Evolutionary conservation across 305 asterid genomes (phyloP), one percentile per base, ranked within the genome.

Genomic region (Fraxinus floribunda): DNA sequence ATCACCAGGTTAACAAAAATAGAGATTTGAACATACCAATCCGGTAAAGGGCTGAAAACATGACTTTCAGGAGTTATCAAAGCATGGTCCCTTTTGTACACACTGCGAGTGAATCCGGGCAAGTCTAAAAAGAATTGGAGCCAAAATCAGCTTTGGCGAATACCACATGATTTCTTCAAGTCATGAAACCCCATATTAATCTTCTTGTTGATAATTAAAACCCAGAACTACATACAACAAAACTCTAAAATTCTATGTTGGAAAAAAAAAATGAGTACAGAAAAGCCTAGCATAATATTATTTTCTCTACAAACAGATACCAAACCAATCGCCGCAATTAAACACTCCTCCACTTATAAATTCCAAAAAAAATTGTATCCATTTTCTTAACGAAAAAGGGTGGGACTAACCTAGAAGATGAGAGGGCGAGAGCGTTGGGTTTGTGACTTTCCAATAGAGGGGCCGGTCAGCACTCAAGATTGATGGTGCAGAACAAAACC

Each of bases 61-160:
- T 94, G 99, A 83, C 99, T 96, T 90, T 96, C 98, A 39, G 98
- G 98, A 85, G 98, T 92, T 81, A 96, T 91, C 82, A 96, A 84
- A 88, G 98, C 98, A 91, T 96, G 99, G 87, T 93, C 96, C 71
- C 84, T 87, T 83, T 83, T 92, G 88, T 91, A 92, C 55, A 93
- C 97, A 52, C 98, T 96, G 75, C 99, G 97, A 2, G 99, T 96
- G 81, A 94, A 96, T 29, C 98, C 98, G 1, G 98, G 98, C 87
- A 93, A 93, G 87, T 96, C 98, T 96, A 88, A 22, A 79, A 82
- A 86, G 52, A 80, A 79, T 10, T 39, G 13, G 74, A 76, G 38
- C 52, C 82, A 38, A 80, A 77, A 79, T 82, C 71, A 86, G 80
- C 78, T 64, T 81, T 77, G 66, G 71, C 57, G 75, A 52, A 52